Evolutionary conservation across 768 basidiomycete genomes (phyloP).

Genomic region (Tylopilus subfusipes): DNA sequence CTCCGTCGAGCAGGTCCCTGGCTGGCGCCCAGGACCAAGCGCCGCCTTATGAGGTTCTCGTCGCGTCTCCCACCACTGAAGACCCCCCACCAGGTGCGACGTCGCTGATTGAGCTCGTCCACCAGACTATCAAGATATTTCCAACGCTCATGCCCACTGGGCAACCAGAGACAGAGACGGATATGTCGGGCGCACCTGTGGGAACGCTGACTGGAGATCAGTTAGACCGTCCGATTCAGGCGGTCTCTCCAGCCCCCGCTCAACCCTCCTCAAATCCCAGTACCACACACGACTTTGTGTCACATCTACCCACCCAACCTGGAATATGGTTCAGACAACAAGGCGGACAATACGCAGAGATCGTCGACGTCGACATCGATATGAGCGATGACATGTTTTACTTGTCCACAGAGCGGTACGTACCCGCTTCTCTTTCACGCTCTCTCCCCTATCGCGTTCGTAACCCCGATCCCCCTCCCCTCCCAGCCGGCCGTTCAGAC

Average conservation of each 20-base stretch:
- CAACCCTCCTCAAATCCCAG: not conserved
- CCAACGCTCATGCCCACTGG: constrained; percentile 1
- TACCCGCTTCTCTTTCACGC: not conserved
- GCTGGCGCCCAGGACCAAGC: not conserved
- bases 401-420: constrained; percentile 16
- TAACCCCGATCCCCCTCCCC: too few relatives aligned
- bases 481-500: constrained; percentile 4
- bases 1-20: not conserved
- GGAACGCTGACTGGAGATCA: not conserved
- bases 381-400: constrained; percentile 23
- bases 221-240: not conserved
- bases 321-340: constrained; percentile 28
- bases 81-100: not conserved
- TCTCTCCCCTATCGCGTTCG: not conserved
- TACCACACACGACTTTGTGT: constrained; percentile 6
- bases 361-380: constrained; percentile 22
- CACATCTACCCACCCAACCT: constrained; percentile 16
- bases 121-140: constrained; percentile 3
- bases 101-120: constrained; percentile 2
- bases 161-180: not conserved
- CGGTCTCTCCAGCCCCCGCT: not conserved
- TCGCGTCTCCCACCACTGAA: constrained; percentile 5
- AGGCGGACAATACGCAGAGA: constrained; percentile 17
- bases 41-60: not conserved
- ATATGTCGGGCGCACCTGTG: not conserved